Base-by-base conservation (phyloP, 176 grass and related monocot genomes). In the Poa pratensis region DNA sequence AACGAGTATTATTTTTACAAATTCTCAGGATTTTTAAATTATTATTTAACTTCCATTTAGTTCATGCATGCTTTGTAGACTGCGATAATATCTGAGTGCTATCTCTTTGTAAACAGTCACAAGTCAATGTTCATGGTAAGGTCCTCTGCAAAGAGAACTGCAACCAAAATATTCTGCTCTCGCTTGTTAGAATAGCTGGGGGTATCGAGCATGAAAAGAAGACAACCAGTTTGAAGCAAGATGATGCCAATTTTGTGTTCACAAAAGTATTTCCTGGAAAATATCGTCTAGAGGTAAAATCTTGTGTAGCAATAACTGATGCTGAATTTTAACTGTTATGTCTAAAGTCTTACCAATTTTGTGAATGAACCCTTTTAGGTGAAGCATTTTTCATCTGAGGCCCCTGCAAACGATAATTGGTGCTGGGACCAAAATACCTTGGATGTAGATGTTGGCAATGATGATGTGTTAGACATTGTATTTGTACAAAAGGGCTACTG, bases 181-280 rank as follows among this genome's bases (percentile, higher is more conserved):
- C 90, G 28, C 96, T 99, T 82, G 91, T 96, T 74, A 92, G 91
- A 87, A 70, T 93, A 82, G 88, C 83, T 72, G 90, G 86, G 34
- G 82, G 76, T 27, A 49, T 90, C 0, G 78, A 84, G 61, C 83
- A 94, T 79, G 96, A 99, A 87, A 96, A 68, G 70, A 91, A 45
- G 83, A 91, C 85, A 14, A 61, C 79, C 85, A 83, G 72, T 53
- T 87, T 96, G 90, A 86, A 80, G 34, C 85, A 93, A 66, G 91
- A 96, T 75, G 87, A 84, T 86, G 52, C 69, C 73, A 84, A 89
- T 82, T 99, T 99, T 89, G 58, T 85, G 59, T 96, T 96, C 80
- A 76, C 65, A 15, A 96, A 99, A 86, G 92, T 99, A 77, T 94
- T 99, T 88, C 96, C 96, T 45, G 96, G 96, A 88, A 99, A 96